Conservation (phyloP, 2,329 filamentous ascomycete species). For the Trichoderma koningiopsis region DNA sequence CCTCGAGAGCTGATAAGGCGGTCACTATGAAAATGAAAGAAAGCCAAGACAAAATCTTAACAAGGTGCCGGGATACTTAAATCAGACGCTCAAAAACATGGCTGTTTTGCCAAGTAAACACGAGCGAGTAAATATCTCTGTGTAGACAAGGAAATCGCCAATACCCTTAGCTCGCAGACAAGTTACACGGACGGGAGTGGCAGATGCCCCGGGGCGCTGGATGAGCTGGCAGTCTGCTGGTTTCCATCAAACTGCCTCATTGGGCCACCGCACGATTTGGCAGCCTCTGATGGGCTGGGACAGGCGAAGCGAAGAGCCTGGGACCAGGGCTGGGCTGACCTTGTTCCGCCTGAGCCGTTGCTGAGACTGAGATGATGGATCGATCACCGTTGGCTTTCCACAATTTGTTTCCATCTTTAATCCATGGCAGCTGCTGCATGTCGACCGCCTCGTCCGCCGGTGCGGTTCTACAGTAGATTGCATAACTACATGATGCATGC, state of each 20-base stretch:
- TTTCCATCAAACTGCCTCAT: conserved; percentile 3
- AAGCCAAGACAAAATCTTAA: not conserved
- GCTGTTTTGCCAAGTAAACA: not conserved
- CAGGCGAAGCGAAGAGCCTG: conserved; percentile 6
- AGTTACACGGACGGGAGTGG: not conserved
- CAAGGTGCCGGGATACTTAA: not conserved
- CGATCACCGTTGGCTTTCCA: not conserved
- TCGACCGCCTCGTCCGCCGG: conserved; percentile 10
- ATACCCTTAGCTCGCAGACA: not conserved
- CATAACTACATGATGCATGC: conserved; percentile 5
- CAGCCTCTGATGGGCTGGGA: conserved; percentile 24
- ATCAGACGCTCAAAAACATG: not conserved
- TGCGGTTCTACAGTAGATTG: not conserved
- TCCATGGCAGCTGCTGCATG: conserved; percentile 3
- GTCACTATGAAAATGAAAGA: not conserved
- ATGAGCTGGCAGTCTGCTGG: conserved; percentile 20
- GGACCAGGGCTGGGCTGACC: not conserved
- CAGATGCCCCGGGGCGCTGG: conserved; percentile 3
- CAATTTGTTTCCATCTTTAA: not conserved
- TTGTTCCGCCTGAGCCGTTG: not conserved
- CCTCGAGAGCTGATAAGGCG: not conserved
- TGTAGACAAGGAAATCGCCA: not conserved
- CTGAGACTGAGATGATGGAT: not conserved
- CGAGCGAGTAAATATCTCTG: not conserved
- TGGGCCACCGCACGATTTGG: conserved; percentile 14